Conservation (phyloP, 2,329 filamentous ascomycete species). For the Metarhizium sp. region DNA sequence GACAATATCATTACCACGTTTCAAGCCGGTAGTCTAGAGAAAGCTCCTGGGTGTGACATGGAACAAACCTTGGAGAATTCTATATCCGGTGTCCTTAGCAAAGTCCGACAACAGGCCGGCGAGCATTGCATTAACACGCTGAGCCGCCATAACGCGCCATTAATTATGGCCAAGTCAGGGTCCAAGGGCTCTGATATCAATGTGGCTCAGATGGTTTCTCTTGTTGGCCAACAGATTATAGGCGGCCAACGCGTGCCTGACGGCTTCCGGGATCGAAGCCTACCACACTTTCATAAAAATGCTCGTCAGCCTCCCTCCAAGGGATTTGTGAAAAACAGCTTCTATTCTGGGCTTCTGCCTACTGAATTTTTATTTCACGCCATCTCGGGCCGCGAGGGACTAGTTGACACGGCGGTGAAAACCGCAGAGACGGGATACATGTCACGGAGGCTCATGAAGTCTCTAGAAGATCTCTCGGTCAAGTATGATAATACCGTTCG, state of each 20-base stretch:
- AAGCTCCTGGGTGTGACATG: slow-evolving; percentile 80
- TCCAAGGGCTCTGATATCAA: slow-evolving; percentile 97
- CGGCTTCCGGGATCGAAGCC: slow-evolving; percentile 87
- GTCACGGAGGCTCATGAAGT: slow-evolving; percentile 96
- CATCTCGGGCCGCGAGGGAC: slow-evolving; percentile 93
- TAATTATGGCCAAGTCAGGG: slow-evolving; percentile 94
- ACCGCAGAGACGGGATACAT: slow-evolving; percentile 98
- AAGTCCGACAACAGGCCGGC: slow-evolving; percentile 83
- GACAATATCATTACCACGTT: slow-evolving; percentile 75
- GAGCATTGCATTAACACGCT: slow-evolving; percentile 81
- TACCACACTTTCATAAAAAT: slow-evolving; percentile 92
- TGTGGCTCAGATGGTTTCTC: slow-evolving; percentile 96
- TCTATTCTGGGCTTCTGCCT: slow-evolving; percentile 83
- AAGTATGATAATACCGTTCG: slow-evolving; percentile 91
- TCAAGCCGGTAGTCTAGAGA: slow-evolving; percentile 69
- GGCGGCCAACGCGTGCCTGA: slow-evolving; percentile 84
- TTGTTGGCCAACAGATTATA: slow-evolving; percentile 97
- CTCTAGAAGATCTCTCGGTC: slow-evolving; percentile 84
- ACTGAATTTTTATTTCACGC: slow-evolving; percentile 97
- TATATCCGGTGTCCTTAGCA: slow-evolving; percentile 82
- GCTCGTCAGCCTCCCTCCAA: slow-evolving; percentile 83
- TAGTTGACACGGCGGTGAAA: slow-evolving; percentile 97
- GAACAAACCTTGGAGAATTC: slow-evolving; percentile 83
- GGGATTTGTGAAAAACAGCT: slow-evolving; percentile 93
- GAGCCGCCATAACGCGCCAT: slow-evolving; percentile 80